Base-by-base conservation (phyloP, 1,284 basidiomycete species). In the Erythrobasidium hasegawianum region DNA sequence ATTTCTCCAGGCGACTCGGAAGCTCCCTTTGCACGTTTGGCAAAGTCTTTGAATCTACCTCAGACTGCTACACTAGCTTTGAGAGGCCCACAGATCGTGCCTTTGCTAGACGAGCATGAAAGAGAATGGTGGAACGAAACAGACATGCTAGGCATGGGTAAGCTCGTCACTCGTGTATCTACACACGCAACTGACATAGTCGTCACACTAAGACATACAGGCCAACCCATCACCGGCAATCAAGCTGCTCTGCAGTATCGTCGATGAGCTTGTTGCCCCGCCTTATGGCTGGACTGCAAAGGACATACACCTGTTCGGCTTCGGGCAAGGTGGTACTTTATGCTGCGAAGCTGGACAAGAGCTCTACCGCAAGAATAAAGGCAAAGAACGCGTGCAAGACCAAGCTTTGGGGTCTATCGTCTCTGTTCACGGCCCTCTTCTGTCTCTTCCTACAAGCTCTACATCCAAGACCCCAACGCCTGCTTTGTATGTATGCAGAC, bases 121-220 rank as follows among this genome's bases (percentile, higher is more conserved):
- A 72, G 54, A 39, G 75, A 76, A 71, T 79, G 77, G 77, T 79
- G 76, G 71, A 72, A 73, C 1, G 72, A 73, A 2, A 79, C 78
- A 39, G 77, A 78, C 57, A 52, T 62, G 24, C 70, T 78, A 0
- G 78, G 76, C 1, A 76, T 78, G 56, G 43, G 72, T 74, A 49
- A 38, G 74, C 64, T 7, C n/a, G 18, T 26, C 1, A 40, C 40
- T 8, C 2, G 33, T 11, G 14, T 9, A 16, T 67, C n/a, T 40
- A 16, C 14, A 11, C 38, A 38, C 29, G 47, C 16, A 33, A 10
- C 9, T 41, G 20, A 16, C n/a, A 27, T 49, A 2, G 11, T 9
- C 14, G 7, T 9, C 4, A 11, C 13, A 8, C 18, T 14, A 53
- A 71, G 67, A 65, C 52, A 65, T 78, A 10, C 64, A 64, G 0